Evolutionary conservation across 768 basidiomycete genomes (phyloP).

Genomic region (Mycena belliarum): DNA sequence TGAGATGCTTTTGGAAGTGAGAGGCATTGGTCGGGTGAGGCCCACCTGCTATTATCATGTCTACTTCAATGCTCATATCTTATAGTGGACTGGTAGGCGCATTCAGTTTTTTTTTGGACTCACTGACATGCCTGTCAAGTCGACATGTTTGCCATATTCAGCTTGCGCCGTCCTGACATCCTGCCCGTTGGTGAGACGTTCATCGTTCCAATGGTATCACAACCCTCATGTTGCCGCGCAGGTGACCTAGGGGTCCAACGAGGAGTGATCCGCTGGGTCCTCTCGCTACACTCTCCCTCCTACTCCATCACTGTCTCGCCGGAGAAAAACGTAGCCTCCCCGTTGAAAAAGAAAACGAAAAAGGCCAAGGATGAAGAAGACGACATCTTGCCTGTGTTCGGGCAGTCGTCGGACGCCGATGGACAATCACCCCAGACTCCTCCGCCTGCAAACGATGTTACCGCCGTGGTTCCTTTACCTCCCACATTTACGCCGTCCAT

Average conservation of each 20-base stretch:
- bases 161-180: conserved; percentile 80
- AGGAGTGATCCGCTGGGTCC: conserved; percentile 68
- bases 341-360: conserved; percentile 20
- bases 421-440: conserved; percentile 6
- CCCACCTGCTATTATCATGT: not conserved
- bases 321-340: conserved; percentile 35
- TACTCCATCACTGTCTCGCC: conserved; percentile 52
- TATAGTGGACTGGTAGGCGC: conserved; percentile 61
- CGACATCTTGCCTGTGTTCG: conserved; percentile 36
- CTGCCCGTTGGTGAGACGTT: conserved; percentile 54
- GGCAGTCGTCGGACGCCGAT: conserved; percentile 2
- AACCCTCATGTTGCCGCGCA: conserved; percentile 25
- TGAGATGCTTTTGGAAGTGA: conserved; percentile 73
- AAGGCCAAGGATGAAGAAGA: conserved; percentile 30
- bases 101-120: not conserved
- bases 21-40: conserved; percentile 75
- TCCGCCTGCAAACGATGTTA: conserved; percentile 24
- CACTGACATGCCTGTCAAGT: conserved; percentile 39
- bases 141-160: conserved; percentile 94
- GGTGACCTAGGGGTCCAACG: conserved; percentile 87
- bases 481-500: conserved; percentile 71
- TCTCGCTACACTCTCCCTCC: conserved; percentile 58
- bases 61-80: conserved; percentile 10
- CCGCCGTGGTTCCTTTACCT: conserved; percentile 45
- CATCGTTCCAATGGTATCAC: not conserved